phyloP scores from a whole-genome alignment of 169 alveolate species.

The Eimeria praecox region DNA sequence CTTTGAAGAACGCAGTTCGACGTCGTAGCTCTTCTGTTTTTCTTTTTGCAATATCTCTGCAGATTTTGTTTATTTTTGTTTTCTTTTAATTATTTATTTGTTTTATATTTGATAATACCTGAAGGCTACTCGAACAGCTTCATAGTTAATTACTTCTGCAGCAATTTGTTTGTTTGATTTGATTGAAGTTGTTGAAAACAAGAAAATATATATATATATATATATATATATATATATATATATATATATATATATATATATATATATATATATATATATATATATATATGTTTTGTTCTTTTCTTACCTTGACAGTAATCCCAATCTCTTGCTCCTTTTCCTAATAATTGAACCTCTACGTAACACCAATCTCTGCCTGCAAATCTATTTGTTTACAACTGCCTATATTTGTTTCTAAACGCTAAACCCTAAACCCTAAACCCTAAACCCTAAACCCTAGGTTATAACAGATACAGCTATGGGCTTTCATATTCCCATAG shows the following conservation, averaged over 20 bases:
- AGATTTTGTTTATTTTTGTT: not conserved
- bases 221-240: too few relatives aligned
- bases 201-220: too few relatives aligned
- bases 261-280: too few relatives aligned
- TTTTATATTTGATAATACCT: not conserved
- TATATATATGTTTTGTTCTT: too few relatives aligned
- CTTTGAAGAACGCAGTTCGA: not conserved
- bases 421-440: constrained; percentile 6
- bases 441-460: not conserved
- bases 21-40: not conserved
- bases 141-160: constrained; percentile 84
- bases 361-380: constrained; percentile 95
- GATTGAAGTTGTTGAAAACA: too few relatives aligned
- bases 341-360: constrained; percentile 94
- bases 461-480: too few relatives aligned
- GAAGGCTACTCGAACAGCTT: constrained; percentile 75
- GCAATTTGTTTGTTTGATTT: constrained; percentile 38
- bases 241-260: too few relatives aligned
- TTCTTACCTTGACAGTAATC: constrained; percentile 92
- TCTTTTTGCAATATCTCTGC: constrained; percentile 4
- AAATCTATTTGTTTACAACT: not conserved
- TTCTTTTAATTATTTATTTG: not conserved
- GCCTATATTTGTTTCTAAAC: not conserved
- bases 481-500: too few relatives aligned
- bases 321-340: constrained; percentile 95